Conservation (phyloP, 768 basidiomycete genomes). For the Termitomyces sp. region DNA sequence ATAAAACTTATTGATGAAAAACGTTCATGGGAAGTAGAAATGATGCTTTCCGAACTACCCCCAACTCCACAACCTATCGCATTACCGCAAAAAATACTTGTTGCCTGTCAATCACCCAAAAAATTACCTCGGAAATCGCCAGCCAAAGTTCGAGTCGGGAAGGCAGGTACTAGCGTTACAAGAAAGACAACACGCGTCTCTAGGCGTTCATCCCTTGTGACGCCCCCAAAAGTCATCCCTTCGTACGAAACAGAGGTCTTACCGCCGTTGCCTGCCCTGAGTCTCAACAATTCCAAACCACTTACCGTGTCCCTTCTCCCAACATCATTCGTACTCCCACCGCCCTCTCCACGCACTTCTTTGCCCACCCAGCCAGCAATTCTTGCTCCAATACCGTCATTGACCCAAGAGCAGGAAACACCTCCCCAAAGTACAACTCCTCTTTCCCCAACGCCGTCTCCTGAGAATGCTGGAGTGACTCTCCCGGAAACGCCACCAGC, state of each 20-base stretch:
- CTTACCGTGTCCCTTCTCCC: constrained; percentile 51
- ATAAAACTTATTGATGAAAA: constrained; percentile 63
- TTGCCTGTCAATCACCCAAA: constrained; percentile 9
- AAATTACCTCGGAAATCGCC: constrained; percentile 39
- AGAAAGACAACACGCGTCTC: constrained; percentile 45
- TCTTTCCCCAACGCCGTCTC: constrained; percentile 9
- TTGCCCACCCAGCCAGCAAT: constrained; percentile 49
- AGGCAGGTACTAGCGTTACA: constrained; percentile 30
- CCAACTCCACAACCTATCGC: constrained; percentile 33
- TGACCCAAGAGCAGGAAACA: constrained; percentile 12
- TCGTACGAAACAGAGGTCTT: constrained; percentile 41
- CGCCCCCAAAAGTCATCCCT: constrained; percentile 30
- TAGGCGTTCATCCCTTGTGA: constrained; percentile 42
- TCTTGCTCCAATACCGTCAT: constrained; percentile 20
- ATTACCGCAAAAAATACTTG: neutral
- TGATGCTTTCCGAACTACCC: constrained; percentile 56
- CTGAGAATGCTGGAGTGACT: constrained; percentile 13
- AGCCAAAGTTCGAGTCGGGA: constrained; percentile 43
- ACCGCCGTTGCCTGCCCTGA: constrained; percentile 27
- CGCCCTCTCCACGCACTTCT: constrained; percentile 68
- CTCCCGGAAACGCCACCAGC: constrained; percentile 30
- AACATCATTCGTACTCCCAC: constrained; percentile 73
- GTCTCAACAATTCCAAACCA: constrained; percentile 34
- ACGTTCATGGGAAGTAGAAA: constrained; percentile 66
- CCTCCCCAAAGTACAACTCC: constrained; percentile 10